Conservation (phyloP, 345 rosid genomes). For the Cardamine occulta region DNA sequence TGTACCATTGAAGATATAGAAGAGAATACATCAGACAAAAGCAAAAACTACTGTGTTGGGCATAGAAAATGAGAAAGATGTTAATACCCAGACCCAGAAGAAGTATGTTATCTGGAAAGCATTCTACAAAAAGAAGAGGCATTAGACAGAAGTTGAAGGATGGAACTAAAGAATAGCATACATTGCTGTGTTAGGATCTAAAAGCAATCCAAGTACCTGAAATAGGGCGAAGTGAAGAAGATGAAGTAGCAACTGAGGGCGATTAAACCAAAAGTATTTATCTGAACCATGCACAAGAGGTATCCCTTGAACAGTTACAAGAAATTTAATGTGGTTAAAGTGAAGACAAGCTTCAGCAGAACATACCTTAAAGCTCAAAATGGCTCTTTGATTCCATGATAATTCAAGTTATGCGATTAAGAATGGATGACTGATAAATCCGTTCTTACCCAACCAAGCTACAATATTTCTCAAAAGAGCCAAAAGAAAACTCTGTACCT, state of each 20-base stretch:
- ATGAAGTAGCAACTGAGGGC: slow-evolving; percentile 72
- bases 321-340: slow-evolving; percentile 12
- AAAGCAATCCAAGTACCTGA: slow-evolving; percentile 55
- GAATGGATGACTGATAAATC: slow-evolving; percentile 13
- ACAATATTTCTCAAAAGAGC: slow-evolving; percentile 14
- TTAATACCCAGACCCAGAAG: slow-evolving; percentile 82
- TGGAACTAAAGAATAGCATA: not conserved
- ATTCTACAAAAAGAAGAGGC: slow-evolving; percentile 52
- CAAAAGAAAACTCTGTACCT: slow-evolving; percentile 53
- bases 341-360: slow-evolving; percentile 35
- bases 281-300: slow-evolving; percentile 90
- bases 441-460: slow-evolving; percentile 24
- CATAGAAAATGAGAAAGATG: not conserved
- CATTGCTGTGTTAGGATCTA: not conserved
- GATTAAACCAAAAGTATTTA: slow-evolving; percentile 79
- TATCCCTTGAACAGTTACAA: slow-evolving; percentile 55
- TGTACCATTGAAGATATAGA: not conserved
- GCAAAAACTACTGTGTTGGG: slow-evolving; percentile 13
- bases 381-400: slow-evolving; percentile 29
- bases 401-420: slow-evolving; percentile 16
- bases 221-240: slow-evolving; percentile 86
- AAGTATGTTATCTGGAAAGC: slow-evolving; percentile 93
- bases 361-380: slow-evolving; percentile 29
- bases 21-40: not conserved
- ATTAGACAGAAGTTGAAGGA: slow-evolving; percentile 11